Evolutionary conservation across 2,329 filamentous ascomycete species (phyloP), one percentile per base, ranked within the genome.

Genomic region (Botryotinia calthae): DNA sequence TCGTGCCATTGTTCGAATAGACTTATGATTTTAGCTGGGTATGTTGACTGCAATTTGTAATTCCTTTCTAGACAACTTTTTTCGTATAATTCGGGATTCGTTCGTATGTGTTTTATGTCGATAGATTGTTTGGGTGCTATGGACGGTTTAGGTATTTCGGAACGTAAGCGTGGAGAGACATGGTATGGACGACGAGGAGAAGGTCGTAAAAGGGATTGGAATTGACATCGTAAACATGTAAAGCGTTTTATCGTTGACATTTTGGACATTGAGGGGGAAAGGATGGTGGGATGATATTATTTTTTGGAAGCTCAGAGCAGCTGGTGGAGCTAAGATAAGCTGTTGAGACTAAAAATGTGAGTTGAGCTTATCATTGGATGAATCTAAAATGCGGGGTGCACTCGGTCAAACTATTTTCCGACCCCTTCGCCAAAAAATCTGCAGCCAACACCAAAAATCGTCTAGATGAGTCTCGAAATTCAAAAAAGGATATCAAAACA

Each of bases 61-160:
- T 98, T 98, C 77, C 96, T 90, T 77, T 94, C 91, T 74, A 91
- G 81, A 82, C 93, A 97, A 80, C 97, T 98, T 76, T 91, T 86
- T 77, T 92, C 88, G 85, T 98, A 93, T 25, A 97, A 86, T 22
- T 91, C 88, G 25, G 92, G 89, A 82, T 97, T 93, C 79, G 94
- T 88, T 73, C 95, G 94, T 81, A 99, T 97, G 83, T 96, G 91
- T 82, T 93, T 95, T 80, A 97, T 87, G 84, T 98, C 92, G 76
- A 97, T 87, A 64, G 87, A 87, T 40, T 93, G 89, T 81, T 93
- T 95, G 18, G 94, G 94, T 22, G 93, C 94, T 70, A 88, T 90
- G 2, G 91, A 86, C 25, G 71, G 65, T 46, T 48, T 44, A 28
- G 51, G 44, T 28, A 66, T 28, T 46, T 72, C 64, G n/a, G 70